Conservation (phyloP, 2,329 filamentous ascomycete genomes). For the Aspergillus ruber region DNA sequence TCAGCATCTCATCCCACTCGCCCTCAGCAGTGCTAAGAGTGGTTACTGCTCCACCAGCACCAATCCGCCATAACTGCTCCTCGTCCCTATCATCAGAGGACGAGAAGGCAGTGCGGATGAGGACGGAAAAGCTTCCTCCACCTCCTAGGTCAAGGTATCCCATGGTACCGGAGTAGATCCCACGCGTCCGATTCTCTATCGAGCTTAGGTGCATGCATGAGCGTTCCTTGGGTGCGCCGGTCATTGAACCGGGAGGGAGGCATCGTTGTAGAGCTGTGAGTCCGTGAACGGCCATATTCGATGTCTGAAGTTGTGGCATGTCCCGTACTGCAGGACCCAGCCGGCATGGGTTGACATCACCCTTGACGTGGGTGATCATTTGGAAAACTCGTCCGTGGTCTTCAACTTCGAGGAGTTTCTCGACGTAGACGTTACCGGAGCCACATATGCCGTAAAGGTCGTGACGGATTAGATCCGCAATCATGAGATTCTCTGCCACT, state of each 20-base stretch:
- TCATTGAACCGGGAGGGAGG: constrained; percentile 91
- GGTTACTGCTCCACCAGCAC: constrained; percentile 86
- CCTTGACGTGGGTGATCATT: constrained; percentile 83
- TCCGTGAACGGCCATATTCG: constrained; percentile 42
- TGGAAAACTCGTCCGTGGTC: constrained; percentile 88
- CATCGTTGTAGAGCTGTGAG: constrained; percentile 70
- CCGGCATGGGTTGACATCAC: constrained; percentile 35
- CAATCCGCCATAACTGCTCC: constrained; percentile 62
- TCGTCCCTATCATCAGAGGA: constrained; percentile 20
- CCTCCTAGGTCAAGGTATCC: constrained; percentile 86
- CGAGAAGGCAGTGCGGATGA: constrained; percentile 72
- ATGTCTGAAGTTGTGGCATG: constrained; percentile 23
- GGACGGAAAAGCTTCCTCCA: constrained; percentile 82
- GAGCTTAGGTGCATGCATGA: constrained; percentile 73
- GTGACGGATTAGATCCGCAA: constrained; percentile 91
- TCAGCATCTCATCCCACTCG: constrained; percentile 87
- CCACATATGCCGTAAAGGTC: constrained; percentile 83
- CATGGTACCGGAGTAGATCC: constrained; percentile 80
- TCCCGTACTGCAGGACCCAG: constrained; percentile 26
- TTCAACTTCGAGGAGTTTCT: constrained; percentile 76
- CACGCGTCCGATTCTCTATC: constrained; percentile 60
- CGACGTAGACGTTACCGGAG: constrained; percentile 64
- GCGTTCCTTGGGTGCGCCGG: constrained; percentile 87
- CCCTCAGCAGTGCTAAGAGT: constrained; percentile 70
- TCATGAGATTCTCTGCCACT: constrained; percentile 95